A percentile compares a stretch with the other conserved stretches of the same genome.
Conservation (phyloP, 805 yeast genomes). For the Metschnikowia dekortorum region DNA sequence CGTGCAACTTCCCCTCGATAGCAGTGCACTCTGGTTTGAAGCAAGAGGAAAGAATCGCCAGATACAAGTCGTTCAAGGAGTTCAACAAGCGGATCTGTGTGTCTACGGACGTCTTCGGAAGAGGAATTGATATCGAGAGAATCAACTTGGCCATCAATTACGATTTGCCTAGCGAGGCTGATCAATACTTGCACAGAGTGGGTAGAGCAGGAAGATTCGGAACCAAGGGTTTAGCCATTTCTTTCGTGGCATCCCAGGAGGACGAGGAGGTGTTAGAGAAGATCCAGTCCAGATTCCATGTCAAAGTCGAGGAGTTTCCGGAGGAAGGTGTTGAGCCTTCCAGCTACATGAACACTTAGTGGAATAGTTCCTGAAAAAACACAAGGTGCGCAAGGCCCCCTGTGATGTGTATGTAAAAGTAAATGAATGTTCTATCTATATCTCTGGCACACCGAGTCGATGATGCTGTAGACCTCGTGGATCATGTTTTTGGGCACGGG, state of each 20-base stretch:
- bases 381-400: not conserved
- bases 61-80: constrained; percentile 94
- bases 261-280: constrained; percentile 87
- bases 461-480: constrained; percentile 13
- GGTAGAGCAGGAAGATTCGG: constrained; percentile 99
- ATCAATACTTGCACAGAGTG: constrained; percentile 97
- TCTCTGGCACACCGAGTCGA: constrained; percentile 12
- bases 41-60: constrained; percentile 96
- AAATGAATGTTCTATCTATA: constrained; percentile 2
- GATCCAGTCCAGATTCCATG: constrained; percentile 97
- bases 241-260: constrained; percentile 79
- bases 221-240: constrained; percentile 95
- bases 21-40: constrained; percentile 94
- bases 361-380: not conserved
- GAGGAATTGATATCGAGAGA: constrained; percentile 99
- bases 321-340: constrained; percentile 97
- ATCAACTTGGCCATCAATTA: constrained; percentile 96
- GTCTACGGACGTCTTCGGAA: constrained; percentile 96
- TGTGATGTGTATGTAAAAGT: constrained; percentile 2
- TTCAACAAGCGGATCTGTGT: constrained; percentile 98
- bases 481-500: constrained; percentile 39
- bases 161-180: constrained; percentile 94
- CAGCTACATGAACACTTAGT: constrained; percentile 91
- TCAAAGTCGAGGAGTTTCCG: constrained; percentile 90
- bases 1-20: constrained; percentile 94